Base-by-base conservation (phyloP, 805 yeast species). In the Wickerhamomyces chaumierensis region DNA sequence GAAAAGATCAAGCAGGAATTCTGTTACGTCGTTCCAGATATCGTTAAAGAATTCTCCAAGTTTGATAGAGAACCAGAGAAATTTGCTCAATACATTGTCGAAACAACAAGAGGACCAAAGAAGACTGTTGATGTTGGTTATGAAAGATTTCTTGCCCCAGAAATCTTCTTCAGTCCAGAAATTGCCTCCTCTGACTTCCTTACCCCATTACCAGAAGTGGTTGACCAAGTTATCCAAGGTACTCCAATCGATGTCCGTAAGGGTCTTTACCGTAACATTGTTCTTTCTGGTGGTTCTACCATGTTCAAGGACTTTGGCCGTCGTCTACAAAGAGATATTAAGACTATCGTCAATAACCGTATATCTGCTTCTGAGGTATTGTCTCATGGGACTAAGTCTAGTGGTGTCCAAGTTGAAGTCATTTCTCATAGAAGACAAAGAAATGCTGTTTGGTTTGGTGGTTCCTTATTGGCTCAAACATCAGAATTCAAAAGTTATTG, bases 401-500 rank as follows among this genome's bases (percentile, higher is more conserved):
- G 94, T 23, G 99, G 99, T 59, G 94, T 92, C 37, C 94, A 87
- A 41, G 99, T 92, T 40, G 94, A 85, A 64, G 99, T 92, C 44
- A 88, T 92, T 48, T 78, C 94, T 21, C 99, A 92, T 66, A 87
- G 90, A 68, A 83, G 92, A 64, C 99, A 92, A 68, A 76, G 96
- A 60, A 86, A 92, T 56, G 99, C 99, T 3, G 99, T 92, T 42
- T 92, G 99, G 99, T 92, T 90, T 58, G 99, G 99, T 51, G 99
- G 99, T 49, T 83, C 95, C 17, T 67, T 92, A 49, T 71, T 92
- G 57, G 97, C 99, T 1, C 97, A 90, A 66, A 92, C 99, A 11
- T 78, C 94, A 18, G 98, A 92, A 64, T 92, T 92, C 66, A 85
- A 82, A 63, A 78, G 94, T 60, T 88, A 88, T 63, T 92, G 97